phyloP scores from a whole-genome alignment of 2,329 filamentous ascomycete genomes.

The Zasmidium citrigriseum region DNA sequence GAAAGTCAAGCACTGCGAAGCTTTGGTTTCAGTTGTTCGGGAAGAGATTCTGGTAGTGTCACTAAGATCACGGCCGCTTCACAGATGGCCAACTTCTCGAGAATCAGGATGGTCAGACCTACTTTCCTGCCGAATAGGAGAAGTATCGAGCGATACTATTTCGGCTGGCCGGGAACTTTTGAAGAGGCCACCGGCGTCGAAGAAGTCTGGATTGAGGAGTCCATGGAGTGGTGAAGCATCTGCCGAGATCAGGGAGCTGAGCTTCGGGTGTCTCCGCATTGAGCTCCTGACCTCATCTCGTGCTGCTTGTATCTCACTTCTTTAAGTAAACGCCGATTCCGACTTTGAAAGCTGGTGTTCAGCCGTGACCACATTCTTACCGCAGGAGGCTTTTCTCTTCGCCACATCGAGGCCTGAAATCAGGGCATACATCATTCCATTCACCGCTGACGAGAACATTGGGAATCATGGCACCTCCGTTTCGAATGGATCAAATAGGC shows the following conservation, averaged over 20 bases:
- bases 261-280: background rate
- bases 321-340: no score
- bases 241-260: background rate
- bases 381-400: no score
- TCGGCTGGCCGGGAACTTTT: background rate
- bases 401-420: no score
- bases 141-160: background rate
- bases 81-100: background rate
- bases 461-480: constrained; percentile 50
- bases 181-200: background rate
- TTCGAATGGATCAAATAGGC: constrained; percentile 70
- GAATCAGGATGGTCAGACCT: background rate
- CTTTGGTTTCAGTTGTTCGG: background rate
- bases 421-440: background rate
- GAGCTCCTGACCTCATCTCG: background rate
- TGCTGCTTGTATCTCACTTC: no score
- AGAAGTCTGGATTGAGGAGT: background rate
- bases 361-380: no score
- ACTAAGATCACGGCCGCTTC: background rate
- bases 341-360: no score
- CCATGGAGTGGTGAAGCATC: background rate
- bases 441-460: background rate
- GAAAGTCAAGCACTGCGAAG: background rate
- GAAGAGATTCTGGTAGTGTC: background rate
- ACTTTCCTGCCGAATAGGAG: background rate